Evolutionary conservation across 1,284 basidiomycete genomes (phyloP), one percentile per base, ranked within the genome.

Genomic region (Pseudozyma sp.): DNA sequence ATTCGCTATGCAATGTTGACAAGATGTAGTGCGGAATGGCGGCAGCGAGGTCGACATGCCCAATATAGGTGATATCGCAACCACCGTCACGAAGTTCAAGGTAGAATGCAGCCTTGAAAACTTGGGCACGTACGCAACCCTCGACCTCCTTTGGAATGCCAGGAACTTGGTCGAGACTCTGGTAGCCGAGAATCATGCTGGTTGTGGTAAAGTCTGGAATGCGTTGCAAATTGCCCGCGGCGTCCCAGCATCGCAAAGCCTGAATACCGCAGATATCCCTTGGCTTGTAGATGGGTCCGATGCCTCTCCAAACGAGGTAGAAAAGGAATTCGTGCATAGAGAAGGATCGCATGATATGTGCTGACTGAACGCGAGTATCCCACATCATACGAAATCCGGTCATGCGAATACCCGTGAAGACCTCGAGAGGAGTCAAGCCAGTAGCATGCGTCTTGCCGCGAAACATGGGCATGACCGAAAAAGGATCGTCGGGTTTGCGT

Each of bases 261-360:
- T 80, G 77, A 11, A 77, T 55, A 42, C 78, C 78, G 18, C 59
- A 59, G 16, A 69, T 60, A 57, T 80, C 78, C 34, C 78, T 52
- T 4, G 74, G 70, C 39, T 59, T 71, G 55, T 80, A 75, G 51
- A 79, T 68, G 35, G 72, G 78, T 0, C 77, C 77, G 42, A 80
- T 80, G 18, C 78, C 78, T 6, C 75, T 45, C 65, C 64, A 74
- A 16, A 75, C 68, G 43, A 78, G 60, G 50, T 80, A 80, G 58
- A 80, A 80, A 47, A 71, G 59, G 55, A 74, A 74, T n/a, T 75
- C 74, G 60, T 70, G 60, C 59, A 69, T 71, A 8, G 59, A 61
- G 35, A 74, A 80, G 25, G 65, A 36, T 13, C 71, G 65, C 51
- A 80, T 55, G 43, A 75, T 74, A 52, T 73, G 59, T 13, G 74